Evolutionary conservation across 495 filamentous ascomycete genomes (phyloP).

Genomic region (Aspergillus avenaceus): DNA sequence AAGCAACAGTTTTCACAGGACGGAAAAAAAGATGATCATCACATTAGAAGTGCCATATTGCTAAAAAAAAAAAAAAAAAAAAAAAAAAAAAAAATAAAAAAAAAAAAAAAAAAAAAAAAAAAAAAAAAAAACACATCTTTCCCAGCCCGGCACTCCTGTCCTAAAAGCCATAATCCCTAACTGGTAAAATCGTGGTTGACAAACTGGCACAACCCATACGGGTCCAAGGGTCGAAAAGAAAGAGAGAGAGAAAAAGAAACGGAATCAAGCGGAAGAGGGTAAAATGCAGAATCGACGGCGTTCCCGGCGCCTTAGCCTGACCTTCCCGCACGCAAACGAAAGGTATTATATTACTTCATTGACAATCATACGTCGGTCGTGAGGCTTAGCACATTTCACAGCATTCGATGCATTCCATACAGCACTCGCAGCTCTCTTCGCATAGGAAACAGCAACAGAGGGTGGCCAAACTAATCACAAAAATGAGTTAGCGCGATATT

Average conservation of each 20-base stretch:
- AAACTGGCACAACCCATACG: neutral
- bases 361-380: conserved; percentile 13
- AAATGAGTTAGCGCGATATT: conserved; percentile 9
- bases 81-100: neutral
- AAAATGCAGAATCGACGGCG: neutral
- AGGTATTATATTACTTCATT: conserved; percentile 8
- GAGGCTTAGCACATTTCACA: conserved; percentile 43
- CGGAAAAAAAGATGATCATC: neutral
- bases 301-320: conserved; percentile 6
- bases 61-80: neutral
- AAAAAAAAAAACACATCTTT: neutral
- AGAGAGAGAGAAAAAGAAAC: neutral
- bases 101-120: conserved; percentile 2
- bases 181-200: neutral
- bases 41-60: neutral
- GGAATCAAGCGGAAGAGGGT: neutral
- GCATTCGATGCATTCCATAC: conserved; percentile 66
- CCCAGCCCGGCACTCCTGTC: neutral
- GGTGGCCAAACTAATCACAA: conserved; percentile 51
- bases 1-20: too few relatives aligned
- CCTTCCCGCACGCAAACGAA: conserved; percentile 4
- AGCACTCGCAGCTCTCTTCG: conserved; percentile 76
- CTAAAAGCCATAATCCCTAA: conserved; percentile 1
- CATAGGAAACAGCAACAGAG: conserved; percentile 77
- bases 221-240: neutral